A percentile compares a stretch with the other conserved stretches of the same genome.
phyloP scores from a whole-genome alignment of 2,329 filamentous ascomycete species.

The Fusarium pilosicola region DNA sequence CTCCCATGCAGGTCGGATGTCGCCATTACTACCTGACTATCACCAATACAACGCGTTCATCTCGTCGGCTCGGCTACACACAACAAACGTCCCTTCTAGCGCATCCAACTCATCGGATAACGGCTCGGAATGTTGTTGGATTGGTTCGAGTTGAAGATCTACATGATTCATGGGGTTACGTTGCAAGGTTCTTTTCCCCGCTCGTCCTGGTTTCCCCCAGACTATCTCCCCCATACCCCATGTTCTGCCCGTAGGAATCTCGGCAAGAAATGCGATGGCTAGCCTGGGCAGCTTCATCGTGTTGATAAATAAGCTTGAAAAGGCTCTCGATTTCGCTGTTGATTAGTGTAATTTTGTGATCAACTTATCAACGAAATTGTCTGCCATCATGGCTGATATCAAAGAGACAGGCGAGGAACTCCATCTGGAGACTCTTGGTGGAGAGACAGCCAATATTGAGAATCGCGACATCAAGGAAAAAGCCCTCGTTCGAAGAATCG shows the following conservation, averaged over 20 bases:
- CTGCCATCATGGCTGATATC: background rate
- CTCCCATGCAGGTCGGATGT: conserved; percentile 1
- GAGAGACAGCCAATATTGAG: background rate
- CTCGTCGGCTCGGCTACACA: background rate
- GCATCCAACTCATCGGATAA: background rate
- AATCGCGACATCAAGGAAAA: conserved; percentile 1
- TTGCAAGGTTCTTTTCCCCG: conserved; percentile 8
- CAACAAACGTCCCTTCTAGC: background rate
- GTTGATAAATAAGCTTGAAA: background rate
- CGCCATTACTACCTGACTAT: background rate
- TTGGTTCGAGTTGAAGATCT: background rate
- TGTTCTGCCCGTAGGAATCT: background rate
- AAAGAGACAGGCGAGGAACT: background rate
- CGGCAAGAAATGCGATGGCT: background rate
- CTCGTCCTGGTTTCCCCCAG: conserved; percentile 8
- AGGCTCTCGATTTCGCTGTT: background rate
- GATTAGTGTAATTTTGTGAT: too few species aligned
- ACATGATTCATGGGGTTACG: background rate
- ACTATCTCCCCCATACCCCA: background rate
- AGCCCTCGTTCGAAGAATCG: background rate
- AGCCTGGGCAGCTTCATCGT: background rate
- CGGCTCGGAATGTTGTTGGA: background rate
- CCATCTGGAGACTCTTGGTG: conserved; percentile 2
- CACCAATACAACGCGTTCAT: background rate
- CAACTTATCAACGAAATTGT: background rate